Conservation (phyloP, 2,329 filamentous ascomycete genomes). For the Diplodia sapinea region DNA sequence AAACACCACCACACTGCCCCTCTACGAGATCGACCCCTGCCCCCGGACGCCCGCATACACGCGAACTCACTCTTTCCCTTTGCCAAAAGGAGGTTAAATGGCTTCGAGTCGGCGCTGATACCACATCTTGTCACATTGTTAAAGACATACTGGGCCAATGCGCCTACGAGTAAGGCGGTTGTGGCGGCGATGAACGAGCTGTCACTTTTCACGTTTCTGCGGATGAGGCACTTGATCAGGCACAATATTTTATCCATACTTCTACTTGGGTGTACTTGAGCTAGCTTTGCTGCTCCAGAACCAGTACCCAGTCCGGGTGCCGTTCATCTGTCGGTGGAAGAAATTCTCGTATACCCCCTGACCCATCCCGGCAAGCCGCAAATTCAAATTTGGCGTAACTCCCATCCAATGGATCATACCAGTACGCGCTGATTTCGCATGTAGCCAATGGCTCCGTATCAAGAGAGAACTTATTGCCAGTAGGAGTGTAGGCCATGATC, state of each 20-base stretch:
- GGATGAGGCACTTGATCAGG: too few species aligned
- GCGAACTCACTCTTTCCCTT: too few species aligned
- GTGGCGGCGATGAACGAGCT: too few species aligned
- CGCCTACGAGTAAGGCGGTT: too few species aligned
- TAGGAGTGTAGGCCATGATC: slow-evolving; percentile 1
- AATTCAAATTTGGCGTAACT: neutral
- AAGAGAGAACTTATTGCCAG: neutral
- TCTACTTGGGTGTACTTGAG: neutral
- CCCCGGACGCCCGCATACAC: too few species aligned
- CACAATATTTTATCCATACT: neutral
- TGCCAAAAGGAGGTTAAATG: too few species aligned
- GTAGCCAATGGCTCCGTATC: neutral
- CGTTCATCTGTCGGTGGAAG: neutral
- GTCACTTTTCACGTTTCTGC: too few species aligned
- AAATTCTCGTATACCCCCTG: neutral
- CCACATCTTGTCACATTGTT: too few species aligned
- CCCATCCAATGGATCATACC: neutral
- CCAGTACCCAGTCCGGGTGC: neutral
- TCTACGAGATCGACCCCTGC: too few species aligned
- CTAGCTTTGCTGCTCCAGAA: neutral
- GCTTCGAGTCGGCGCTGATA: too few species aligned
- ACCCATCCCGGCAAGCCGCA: neutral
- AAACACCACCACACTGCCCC: too few species aligned
- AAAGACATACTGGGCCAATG: too few species aligned
- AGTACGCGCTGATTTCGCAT: neutral